phyloP scores from a whole-genome alignment of 202 grass and related monocot species.

The Hordeum pubiflorum region DNA sequence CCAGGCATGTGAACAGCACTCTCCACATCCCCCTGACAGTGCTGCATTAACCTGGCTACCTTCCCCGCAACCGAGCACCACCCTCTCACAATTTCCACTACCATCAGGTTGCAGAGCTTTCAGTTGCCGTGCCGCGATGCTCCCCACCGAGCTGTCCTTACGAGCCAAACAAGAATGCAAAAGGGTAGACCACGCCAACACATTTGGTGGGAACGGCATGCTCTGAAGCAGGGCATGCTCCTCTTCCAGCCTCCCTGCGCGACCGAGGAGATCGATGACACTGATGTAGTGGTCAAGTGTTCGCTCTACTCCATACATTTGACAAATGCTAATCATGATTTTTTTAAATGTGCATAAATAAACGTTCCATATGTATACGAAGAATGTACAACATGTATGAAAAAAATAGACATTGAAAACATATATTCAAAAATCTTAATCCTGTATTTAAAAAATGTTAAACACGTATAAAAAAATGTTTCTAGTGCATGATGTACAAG shows the following conservation, averaged over 20 bases:
- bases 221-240: conserved; percentile 34
- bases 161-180: conserved; percentile 47
- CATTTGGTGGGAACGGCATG: conserved; percentile 27
- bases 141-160: conserved; percentile 16
- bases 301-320: conserved; percentile 43
- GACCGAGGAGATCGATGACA: conserved; percentile 50
- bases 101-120: neutral
- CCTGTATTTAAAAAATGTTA: no score
- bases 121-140: conserved; percentile 28
- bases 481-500: no score
- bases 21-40: neutral
- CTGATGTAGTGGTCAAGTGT: conserved; percentile 51
- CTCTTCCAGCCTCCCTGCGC: conserved; percentile 40
- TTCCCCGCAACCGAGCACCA: conserved; percentile 5
- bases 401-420: no score
- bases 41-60: neutral
- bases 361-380: no score
- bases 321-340: no score
- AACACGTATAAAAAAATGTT: no score
- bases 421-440: no score
- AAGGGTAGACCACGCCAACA: conserved; percentile 41
- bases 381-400: no score
- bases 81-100: conserved; percentile 21
- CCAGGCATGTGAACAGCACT: conserved; percentile 23
- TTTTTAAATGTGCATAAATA: no score